phyloP scores from a whole-genome alignment of 2,329 filamentous ascomycete genomes.

The Cytospora mali region DNA sequence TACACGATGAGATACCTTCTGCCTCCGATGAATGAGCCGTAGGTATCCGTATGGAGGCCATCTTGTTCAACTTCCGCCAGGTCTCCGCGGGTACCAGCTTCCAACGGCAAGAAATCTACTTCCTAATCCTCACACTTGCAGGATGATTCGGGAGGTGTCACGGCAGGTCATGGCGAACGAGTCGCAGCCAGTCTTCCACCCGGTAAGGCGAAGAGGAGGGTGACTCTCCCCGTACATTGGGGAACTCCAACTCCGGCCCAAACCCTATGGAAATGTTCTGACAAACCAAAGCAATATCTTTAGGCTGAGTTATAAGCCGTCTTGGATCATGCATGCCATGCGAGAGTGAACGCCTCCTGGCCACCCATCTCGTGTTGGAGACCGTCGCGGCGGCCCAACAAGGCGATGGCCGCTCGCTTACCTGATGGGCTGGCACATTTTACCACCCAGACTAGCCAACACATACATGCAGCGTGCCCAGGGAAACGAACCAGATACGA shows the following conservation, averaged over 20 bases:
- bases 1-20: neutral
- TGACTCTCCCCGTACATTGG: neutral
- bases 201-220: neutral
- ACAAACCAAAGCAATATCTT: neutral
- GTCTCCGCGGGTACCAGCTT: neutral
- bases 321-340: too few relatives aligned
- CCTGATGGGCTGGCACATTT: too few relatives aligned
- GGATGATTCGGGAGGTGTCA: neutral
- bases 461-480: neutral
- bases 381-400: neutral
- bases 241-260: neutral
- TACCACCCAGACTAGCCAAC: neutral
- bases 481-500: constrained; percentile 1
- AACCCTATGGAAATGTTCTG: neutral
- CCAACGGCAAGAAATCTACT: too few relatives aligned
- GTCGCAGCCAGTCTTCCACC: neutral
- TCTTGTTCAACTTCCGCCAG: neutral
- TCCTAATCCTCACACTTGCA: neutral
- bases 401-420: neutral
- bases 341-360: too few relatives aligned
- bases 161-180: neutral
- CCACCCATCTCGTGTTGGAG: neutral
- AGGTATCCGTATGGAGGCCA: neutral
- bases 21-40: neutral
- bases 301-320: neutral